Conservation (phyloP, 805 yeast genomes). For the Dipodascus geniculatus region DNA sequence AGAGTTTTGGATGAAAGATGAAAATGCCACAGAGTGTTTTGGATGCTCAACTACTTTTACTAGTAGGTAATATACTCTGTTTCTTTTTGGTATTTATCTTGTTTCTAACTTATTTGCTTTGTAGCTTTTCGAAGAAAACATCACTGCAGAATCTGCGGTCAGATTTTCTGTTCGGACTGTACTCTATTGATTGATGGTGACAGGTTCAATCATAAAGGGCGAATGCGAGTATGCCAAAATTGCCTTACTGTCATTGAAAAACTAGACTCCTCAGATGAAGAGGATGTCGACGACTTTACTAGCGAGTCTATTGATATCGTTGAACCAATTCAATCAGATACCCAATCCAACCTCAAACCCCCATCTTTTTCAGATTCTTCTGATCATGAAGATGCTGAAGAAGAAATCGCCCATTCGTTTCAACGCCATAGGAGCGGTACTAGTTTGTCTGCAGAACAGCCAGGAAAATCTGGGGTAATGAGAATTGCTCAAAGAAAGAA, state of each 20-base stretch:
- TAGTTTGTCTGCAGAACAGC: conserved; percentile 8
- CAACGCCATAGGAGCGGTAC: conserved; percentile 17
- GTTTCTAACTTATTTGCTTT: neutral
- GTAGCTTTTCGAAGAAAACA: conserved; percentile 74
- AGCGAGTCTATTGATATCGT: neutral
- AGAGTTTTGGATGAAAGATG: conserved; percentile 95
- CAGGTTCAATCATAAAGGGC: conserved; percentile 51
- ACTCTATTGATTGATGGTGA: conserved; percentile 61
- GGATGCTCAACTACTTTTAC: conserved; percentile 70
- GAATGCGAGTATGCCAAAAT: conserved; percentile 63
- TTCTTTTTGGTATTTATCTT: no score
- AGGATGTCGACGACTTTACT: neutral
- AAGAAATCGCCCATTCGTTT: neutral
- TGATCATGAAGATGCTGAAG: neutral
- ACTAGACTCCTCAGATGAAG: conserved; percentile 31
- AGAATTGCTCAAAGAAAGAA: conserved; percentile 13
- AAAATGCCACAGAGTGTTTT: conserved; percentile 79
- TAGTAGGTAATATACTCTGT: conserved; percentile 20
- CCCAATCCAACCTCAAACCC: neutral
- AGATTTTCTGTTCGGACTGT: conserved; percentile 80
- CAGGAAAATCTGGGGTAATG: conserved; percentile 8
- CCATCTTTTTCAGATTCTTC: neutral
- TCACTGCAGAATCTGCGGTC: conserved; percentile 94
- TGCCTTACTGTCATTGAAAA: conserved; percentile 54
- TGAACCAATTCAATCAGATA: neutral